These are phyloP conservation scores for Coelastrella sp. DNA, from an alignment of 139 green algal genomes.

Conservation along the genomic window DNA sequence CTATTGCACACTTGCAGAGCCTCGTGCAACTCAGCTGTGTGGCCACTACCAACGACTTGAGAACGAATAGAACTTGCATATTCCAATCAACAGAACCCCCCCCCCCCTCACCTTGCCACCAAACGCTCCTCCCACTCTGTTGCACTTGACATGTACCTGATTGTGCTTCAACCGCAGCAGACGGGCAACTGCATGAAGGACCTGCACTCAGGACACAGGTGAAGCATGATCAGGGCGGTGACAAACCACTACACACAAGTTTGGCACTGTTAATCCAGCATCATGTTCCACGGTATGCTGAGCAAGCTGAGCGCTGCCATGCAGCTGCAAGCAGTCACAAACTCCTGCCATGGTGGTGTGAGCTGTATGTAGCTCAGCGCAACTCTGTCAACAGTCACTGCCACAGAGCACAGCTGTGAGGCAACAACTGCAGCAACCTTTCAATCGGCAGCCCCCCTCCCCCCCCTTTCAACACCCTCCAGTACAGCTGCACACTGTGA, in stretches of 20 bases:
- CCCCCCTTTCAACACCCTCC: no score
- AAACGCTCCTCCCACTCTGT: slow-evolving; percentile 76
- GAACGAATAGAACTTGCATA: no score
- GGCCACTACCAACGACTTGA: no score
- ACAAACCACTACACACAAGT: no score
- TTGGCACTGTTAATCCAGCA: no score
- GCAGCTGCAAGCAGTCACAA: no score
- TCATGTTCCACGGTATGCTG: no score
- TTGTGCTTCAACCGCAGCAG: slow-evolving; percentile 57
- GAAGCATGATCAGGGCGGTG: slow-evolving; percentile 2
- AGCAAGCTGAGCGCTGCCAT: no score
- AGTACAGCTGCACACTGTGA: neutral
- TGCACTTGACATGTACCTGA: slow-evolving; percentile 56
- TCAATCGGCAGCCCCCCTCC: no score
- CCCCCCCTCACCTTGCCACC: slow-evolving; percentile 73
- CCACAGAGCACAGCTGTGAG: neutral
- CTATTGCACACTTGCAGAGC: no score
- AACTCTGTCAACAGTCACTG: neutral
- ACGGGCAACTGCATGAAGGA: slow-evolving; percentile 41
- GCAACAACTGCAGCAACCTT: neutral
- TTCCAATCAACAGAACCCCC: no score
- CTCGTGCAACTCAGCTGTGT: no score
- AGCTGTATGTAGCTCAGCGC: neutral
- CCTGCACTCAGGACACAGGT: neutral
- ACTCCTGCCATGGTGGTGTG: neutral